Percentiles rank a stretch among this genome's conserved stretches.
These are phyloP conservation scores for Irpex lacteus DNA, from an alignment of 1,284 basidiomycete genomes.

Conservation along the genomic window DNA sequence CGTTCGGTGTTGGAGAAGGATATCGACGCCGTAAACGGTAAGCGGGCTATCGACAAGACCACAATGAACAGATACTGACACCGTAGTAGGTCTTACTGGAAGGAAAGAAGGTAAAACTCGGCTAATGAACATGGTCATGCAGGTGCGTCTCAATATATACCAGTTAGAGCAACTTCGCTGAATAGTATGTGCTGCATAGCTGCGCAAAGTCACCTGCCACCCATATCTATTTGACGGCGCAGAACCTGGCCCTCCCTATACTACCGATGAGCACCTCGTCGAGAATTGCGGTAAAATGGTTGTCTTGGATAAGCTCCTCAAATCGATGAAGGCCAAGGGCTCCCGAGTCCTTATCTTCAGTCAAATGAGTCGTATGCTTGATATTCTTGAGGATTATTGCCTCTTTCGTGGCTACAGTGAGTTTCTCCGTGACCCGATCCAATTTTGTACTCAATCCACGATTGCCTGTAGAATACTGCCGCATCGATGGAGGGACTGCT, in stretches of 20 bases:
- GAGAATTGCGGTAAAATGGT: constrained; percentile 98
- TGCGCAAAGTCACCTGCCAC: constrained; percentile 1
- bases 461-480: constrained; percentile 77
- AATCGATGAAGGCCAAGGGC: constrained; percentile 88
- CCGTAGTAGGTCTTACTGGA: constrained; percentile 67
- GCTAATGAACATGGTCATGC: constrained; percentile 99
- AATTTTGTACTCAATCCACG: not conserved
- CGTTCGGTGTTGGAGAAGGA: constrained; percentile 96
- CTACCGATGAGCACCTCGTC: constrained; percentile 96
- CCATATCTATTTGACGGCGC: not conserved
- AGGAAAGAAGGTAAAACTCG: constrained; percentile 99
- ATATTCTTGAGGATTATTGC: constrained; percentile 98
- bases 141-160: constrained; percentile 80
- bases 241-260: constrained; percentile 98
- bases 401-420: constrained; percentile 87
- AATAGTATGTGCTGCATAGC: not conserved
- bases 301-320: constrained; percentile 92
- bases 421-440: constrained; percentile 23
- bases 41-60: not conserved
- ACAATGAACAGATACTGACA: not conserved
- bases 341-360: constrained; percentile 97
- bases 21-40: constrained; percentile 97
- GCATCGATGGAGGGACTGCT: constrained; percentile 94
- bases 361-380: constrained; percentile 92
- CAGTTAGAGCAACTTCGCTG: constrained; percentile 63